Percentiles rank a stretch among this genome's conserved stretches.
Evolutionary conservation across 2,329 filamentous ascomycete genomes (phyloP).

Genomic region (Metarhizium album): DNA sequence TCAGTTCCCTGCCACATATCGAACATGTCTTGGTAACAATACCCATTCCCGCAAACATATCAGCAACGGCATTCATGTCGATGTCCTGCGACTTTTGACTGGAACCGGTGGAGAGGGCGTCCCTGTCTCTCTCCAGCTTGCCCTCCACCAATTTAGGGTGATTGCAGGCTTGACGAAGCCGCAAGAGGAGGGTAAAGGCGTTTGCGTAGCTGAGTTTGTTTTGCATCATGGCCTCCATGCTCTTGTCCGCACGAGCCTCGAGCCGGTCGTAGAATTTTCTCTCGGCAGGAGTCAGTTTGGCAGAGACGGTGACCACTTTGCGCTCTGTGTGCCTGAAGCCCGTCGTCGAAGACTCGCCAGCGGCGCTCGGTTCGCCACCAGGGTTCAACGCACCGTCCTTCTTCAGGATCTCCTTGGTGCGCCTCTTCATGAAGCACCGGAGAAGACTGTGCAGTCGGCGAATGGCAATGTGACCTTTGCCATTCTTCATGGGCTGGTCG

Average conservation of each 20-base stretch:
- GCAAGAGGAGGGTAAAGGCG: slow-evolving; percentile 81
- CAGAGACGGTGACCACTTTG: slow-evolving; percentile 71
- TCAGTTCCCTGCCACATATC: slow-evolving; percentile 65
- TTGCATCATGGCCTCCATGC: slow-evolving; percentile 80
- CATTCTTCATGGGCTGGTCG: slow-evolving; percentile 78
- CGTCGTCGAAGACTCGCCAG: slow-evolving; percentile 42
- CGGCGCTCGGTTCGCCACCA: slow-evolving; percentile 50
- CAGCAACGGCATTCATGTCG: slow-evolving; percentile 73
- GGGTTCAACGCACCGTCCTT: slow-evolving; percentile 71
- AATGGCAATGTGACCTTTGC: slow-evolving; percentile 81
- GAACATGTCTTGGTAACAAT: slow-evolving; percentile 71
- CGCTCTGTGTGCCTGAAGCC: slow-evolving; percentile 88
- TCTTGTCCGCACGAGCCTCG: slow-evolving; percentile 74
- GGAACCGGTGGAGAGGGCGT: slow-evolving; percentile 60
- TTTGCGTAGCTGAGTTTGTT: slow-evolving; percentile 82
- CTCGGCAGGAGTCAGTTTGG: slow-evolving; percentile 70
- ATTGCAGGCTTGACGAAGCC: slow-evolving; percentile 87
- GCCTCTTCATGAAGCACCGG: slow-evolving; percentile 95
- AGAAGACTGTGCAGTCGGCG: slow-evolving; percentile 74
- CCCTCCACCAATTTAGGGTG: slow-evolving; percentile 81
- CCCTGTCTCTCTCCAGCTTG: slow-evolving; percentile 78
- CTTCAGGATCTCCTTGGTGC: slow-evolving; percentile 94
- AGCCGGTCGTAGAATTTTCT: slow-evolving; percentile 76
- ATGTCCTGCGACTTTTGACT: slow-evolving; percentile 42
- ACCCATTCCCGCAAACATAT: slow-evolving; percentile 75